Conservation (phyloP, 352 stramenopile genomes). For the Blastocystis sp. region DNA sequence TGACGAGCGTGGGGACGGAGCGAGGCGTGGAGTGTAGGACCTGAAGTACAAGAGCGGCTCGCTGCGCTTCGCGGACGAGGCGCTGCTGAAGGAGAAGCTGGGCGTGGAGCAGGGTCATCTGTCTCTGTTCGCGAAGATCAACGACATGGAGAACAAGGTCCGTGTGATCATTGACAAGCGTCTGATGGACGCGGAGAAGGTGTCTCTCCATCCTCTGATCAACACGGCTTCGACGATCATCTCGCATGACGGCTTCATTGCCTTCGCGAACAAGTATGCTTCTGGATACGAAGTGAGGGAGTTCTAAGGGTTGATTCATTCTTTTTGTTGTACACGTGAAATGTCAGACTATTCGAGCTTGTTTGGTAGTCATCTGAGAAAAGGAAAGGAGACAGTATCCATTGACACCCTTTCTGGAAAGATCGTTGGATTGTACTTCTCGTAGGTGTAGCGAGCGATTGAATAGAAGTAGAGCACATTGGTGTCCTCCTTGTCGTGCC, state of each 20-base stretch:
- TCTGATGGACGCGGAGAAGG: constrained; percentile 29
- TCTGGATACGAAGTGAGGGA: constrained; percentile 32
- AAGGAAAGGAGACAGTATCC: not conserved
- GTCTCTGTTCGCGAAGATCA: constrained; percentile 46
- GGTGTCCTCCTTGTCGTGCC: constrained; percentile 48
- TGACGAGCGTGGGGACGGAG: constrained; percentile 6
- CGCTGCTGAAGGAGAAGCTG: not conserved
- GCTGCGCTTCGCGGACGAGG: constrained; percentile 43
- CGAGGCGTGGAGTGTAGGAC: not conserved
- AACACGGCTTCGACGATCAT: constrained; percentile 38
- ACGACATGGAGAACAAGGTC: constrained; percentile 42
- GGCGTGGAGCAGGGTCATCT: constrained; percentile 47
- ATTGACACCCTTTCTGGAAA: not conserved
- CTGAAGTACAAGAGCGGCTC: constrained; percentile 57
- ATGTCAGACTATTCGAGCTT: not conserved
- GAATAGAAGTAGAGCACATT: constrained; percentile 47
- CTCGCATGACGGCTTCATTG: constrained; percentile 6
- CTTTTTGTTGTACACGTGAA: not conserved
- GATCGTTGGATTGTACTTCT: constrained; percentile 53
- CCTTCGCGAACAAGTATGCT: constrained; percentile 29
- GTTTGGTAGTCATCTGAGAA: not conserved
- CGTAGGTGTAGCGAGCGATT: not conserved
- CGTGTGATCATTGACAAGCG: constrained; percentile 54
- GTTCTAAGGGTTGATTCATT: not conserved
- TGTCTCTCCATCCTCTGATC: constrained; percentile 51